Evolutionary conservation across 306 rosid genomes (phyloP).

Genomic region (Lathyrus aphaca): DNA sequence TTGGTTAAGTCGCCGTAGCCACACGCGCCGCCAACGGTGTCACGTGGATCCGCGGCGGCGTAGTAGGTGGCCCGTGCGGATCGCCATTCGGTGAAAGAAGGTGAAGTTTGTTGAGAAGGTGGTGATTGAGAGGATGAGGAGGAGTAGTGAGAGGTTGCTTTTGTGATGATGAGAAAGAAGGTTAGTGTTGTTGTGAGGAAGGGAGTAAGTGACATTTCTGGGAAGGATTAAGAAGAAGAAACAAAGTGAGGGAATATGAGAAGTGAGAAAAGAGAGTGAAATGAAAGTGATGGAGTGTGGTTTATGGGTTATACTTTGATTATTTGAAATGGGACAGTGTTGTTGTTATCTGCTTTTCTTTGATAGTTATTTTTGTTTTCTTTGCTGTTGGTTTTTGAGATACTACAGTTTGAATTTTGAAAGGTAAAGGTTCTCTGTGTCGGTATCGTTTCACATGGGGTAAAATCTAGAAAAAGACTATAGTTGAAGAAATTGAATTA

Average conservation of each 20-base stretch:
- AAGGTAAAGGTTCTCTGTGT: constrained; percentile 14
- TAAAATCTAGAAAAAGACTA: not conserved
- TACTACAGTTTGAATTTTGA: constrained; percentile 1
- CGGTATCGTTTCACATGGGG: constrained; percentile 23
- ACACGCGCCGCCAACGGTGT: constrained; percentile 87
- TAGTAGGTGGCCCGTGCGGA: constrained; percentile 92
- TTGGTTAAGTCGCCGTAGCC: constrained; percentile 83
- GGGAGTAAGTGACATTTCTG: constrained; percentile 47
- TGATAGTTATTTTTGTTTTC: not conserved
- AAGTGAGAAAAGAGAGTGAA: not conserved
- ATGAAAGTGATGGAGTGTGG: not conserved
- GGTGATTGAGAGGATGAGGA: constrained; percentile 30
- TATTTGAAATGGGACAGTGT: constrained; percentile 26
- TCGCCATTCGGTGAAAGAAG: constrained; percentile 67
- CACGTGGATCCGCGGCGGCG: constrained; percentile 87
- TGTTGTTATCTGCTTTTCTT: not conserved
- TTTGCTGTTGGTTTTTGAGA: not conserved
- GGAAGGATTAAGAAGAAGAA: not conserved
- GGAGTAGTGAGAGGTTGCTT: constrained; percentile 56
- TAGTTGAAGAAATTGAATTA: not conserved
- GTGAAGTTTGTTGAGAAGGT: constrained; percentile 13
- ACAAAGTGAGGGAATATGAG: not conserved
- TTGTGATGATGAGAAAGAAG: constrained; percentile 35
- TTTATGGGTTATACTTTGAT: not conserved
- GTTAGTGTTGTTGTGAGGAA: constrained; percentile 23